These are phyloP conservation scores for Fomes fomentarius DNA, from an alignment of 1,284 basidiomycete species.

Conservation along the genomic window DNA sequence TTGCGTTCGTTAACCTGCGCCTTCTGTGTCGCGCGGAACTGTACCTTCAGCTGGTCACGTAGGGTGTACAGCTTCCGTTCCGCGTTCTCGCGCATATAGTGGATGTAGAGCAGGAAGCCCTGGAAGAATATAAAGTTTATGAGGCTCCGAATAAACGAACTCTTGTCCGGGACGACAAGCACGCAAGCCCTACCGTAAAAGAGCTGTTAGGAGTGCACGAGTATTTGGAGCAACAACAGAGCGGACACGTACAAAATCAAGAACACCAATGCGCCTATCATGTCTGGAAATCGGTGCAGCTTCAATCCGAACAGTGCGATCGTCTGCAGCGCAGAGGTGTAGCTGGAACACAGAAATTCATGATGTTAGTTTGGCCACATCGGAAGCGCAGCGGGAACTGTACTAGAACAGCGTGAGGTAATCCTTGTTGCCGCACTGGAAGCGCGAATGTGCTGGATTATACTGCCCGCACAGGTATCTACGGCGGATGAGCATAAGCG, in stretches of 20 bases:
- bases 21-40: constrained; percentile 78
- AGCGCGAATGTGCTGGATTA: constrained; percentile 29
- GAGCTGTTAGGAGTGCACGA: no score
- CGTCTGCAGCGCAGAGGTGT: constrained; percentile 67
- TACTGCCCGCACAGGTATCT: constrained; percentile 65
- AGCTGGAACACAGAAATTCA: constrained; percentile 36
- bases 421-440: constrained; percentile 52
- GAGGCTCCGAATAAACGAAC: constrained; percentile 58
- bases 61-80: constrained; percentile 65
- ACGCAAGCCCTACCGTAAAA: constrained; percentile 47
- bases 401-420: constrained; percentile 70
- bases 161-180: constrained; percentile 56
- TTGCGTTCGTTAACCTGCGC: constrained; percentile 85
- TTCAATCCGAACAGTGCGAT: constrained; percentile 80
- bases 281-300: constrained; percentile 67
- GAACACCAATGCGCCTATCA: constrained; percentile 59
- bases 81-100: constrained; percentile 55
- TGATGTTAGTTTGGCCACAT: no score
- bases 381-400: constrained; percentile 40
- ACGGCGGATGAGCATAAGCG: no score
- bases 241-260: constrained; percentile 55
- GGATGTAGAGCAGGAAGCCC: constrained; percentile 56
- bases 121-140: constrained; percentile 73
- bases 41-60: constrained; percentile 75
- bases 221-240: background rate